Evolutionary conservation across 306 rosid species (phyloP), one percentile per base, ranked within the genome.

Genomic region (Vigna trinervia): DNA sequence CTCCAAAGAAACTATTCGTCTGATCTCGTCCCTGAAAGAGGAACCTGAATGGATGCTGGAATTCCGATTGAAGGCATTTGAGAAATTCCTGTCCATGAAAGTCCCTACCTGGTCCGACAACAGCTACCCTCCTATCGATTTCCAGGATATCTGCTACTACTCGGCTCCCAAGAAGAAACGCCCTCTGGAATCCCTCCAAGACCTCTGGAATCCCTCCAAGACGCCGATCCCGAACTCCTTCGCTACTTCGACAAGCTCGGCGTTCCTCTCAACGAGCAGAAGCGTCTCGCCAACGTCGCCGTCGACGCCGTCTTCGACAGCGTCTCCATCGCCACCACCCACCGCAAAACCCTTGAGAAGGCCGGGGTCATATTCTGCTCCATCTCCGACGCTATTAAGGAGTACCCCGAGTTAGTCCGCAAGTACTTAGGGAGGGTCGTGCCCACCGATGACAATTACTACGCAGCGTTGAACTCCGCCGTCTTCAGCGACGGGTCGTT

Each of bases 241-340:
- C 38, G 17, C 38, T 23, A 57, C 38, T 57, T 57, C 63, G 63
- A 57, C 38, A 23, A 57, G 17, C 63, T 57, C 63, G 63, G 63
- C 38, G 63, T 57, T 8, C 63, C 63, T 14, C 63, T 57, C 38
- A 23, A 0, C 17, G 63, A 57, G 38, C 38, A 57, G 63, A 57
- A 57, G 34, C 63, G 63, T 13, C 63, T 23, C 63, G 63, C 63
- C 17, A 57, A 57, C 38, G 63, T 57, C 36, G 63, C 63, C 38
- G 63, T 57, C 36, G 63, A 23, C 36, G 63, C 63, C 38, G 63
- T 57, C 36, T 38, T 57, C n/a, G 63, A 57, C 38, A 57, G 63
- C 63, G 63, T 57, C 63, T 57, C 63, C 63, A 57, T 57, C 63
- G 63, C 63, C 63, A 57, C 63, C 3, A 57, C 63, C 8, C 63